phyloP scores from a whole-genome alignment of 2,329 filamentous ascomycete species.

The Ophioceras dolichostomum region DNA sequence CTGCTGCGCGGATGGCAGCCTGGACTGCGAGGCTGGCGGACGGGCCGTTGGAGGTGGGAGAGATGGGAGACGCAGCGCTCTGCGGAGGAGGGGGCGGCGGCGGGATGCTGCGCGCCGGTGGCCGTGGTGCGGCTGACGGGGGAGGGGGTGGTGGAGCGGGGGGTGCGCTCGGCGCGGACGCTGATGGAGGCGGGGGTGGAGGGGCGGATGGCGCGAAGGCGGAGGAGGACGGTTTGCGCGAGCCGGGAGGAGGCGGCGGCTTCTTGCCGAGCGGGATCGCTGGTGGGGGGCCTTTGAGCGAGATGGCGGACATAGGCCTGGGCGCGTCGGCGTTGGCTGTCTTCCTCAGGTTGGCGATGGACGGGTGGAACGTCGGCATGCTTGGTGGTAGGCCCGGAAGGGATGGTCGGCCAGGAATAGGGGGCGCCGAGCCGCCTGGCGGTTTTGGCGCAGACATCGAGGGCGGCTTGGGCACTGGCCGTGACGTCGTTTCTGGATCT shows the following conservation, averaged over 20 bases:
- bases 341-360: constrained; percentile 50
- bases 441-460: constrained; percentile 42
- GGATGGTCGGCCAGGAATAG: constrained; percentile 42
- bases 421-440: constrained; percentile 46
- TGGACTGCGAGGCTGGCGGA: constrained; percentile 23
- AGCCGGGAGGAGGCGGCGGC: constrained; percentile 48
- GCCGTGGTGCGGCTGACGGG: constrained; percentile 27
- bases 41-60: constrained; percentile 19
- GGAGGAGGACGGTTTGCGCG: constrained; percentile 41
- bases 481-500: constrained; percentile 56
- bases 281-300: constrained; percentile 59
- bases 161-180: constrained; percentile 25
- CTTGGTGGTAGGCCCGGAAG: constrained; percentile 32
- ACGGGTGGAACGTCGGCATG: constrained; percentile 34
- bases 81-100: constrained; percentile 20
- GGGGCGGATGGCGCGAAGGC: constrained; percentile 19
- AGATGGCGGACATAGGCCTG: constrained; percentile 48
- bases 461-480: constrained; percentile 41
- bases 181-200: constrained; percentile 26
- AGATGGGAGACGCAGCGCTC: no score
- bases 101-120: constrained; percentile 15
- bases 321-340: constrained; percentile 31
- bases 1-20: constrained; percentile 24
- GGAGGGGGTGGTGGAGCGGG: constrained; percentile 33
- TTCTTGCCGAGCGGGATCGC: constrained; percentile 74